phyloP scores from a whole-genome alignment of 2,329 filamentous ascomycete species.

The Arthrinium puccinioides region DNA sequence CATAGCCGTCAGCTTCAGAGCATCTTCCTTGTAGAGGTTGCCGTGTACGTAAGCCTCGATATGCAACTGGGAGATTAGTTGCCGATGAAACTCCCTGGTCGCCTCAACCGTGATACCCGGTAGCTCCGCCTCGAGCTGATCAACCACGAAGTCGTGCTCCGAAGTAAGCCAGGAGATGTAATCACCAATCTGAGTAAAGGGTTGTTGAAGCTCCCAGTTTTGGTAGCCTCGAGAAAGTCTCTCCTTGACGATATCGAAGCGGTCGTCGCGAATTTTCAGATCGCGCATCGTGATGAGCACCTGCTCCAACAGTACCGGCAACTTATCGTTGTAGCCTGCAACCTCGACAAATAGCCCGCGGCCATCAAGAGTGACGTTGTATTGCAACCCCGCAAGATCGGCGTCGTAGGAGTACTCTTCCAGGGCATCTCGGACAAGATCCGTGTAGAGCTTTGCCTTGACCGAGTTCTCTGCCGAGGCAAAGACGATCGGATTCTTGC shows the following conservation, averaged over 20 bases:
- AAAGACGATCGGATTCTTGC: conserved; percentile 72
- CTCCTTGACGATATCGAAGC: conserved; percentile 90
- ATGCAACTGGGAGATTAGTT: conserved; percentile 75
- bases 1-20: conserved; percentile 72
- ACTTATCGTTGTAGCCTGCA: conserved; percentile 93
- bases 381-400: conserved; percentile 82
- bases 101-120: conserved; percentile 66
- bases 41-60: conserved; percentile 86
- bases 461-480: conserved; percentile 72
- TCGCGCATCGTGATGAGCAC: conserved; percentile 79
- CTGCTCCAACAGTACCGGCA: conserved; percentile 83
- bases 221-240: conserved; percentile 67
- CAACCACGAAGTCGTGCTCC: conserved; percentile 70
- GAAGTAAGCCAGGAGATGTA: conserved; percentile 75
- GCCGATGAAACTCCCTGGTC: conserved; percentile 69
- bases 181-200: conserved; percentile 80
- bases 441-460: conserved; percentile 73
- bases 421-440: conserved; percentile 80
- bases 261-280: conserved; percentile 74
- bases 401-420: conserved; percentile 95
- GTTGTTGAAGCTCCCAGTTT: conserved; percentile 83
- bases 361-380: conserved; percentile 65
- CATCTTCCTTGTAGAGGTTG: conserved; percentile 92
- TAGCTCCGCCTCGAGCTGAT: conserved; percentile 73
- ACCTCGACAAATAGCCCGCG: conserved; percentile 73